A percentile compares a stretch with the other conserved stretches of the same genome.
Conservation (phyloP, 345 rosid genomes). For the Microthlaspi erraticum region DNA sequence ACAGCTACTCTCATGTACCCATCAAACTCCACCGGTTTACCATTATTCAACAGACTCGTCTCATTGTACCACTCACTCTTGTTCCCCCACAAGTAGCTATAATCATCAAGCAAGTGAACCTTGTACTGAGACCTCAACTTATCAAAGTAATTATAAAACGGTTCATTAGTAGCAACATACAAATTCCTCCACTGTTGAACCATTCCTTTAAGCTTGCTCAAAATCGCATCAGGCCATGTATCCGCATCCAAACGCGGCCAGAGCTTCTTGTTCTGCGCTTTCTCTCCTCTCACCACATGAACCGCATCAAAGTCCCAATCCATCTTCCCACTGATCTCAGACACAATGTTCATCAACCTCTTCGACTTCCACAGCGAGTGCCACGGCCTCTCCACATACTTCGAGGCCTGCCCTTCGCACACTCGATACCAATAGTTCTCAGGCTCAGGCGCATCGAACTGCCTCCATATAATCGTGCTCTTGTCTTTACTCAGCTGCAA, state of each 20-base stretch:
- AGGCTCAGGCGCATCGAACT: conserved; percentile 82
- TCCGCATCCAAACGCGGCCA: conserved; percentile 92
- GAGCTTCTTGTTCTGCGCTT: conserved; percentile 74
- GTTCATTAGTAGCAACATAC: conserved; percentile 85
- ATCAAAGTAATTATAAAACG: conserved; percentile 84
- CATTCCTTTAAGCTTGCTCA: conserved; percentile 60
- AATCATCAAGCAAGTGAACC: conserved; percentile 87
- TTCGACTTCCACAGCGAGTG: conserved; percentile 89
- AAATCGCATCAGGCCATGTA: conserved; percentile 79
- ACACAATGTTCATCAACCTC: conserved; percentile 90
- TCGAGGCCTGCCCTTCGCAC: conserved; percentile 85
- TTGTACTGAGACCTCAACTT: conserved; percentile 86
- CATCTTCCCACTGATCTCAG: conserved; percentile 83
- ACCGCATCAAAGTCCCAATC: conserved; percentile 95
- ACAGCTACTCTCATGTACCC: conserved; percentile 97
- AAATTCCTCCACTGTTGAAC: conserved; percentile 80
- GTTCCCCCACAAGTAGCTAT: conserved; percentile 74
- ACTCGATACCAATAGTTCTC: conserved; percentile 96
- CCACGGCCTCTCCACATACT: conserved; percentile 83
- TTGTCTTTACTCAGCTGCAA: conserved; percentile 77
- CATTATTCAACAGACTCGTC: conserved; percentile 66
- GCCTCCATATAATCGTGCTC: conserved; percentile 85
- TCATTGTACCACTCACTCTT: conserved; percentile 93
- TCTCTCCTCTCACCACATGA: conserved; percentile 94
- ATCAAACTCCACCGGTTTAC: conserved; percentile 78